Evolutionary conservation across 129 eudicot species (phyloP), one percentile per base, ranked within the genome.

Genomic region (Flaveria bidentis): DNA sequence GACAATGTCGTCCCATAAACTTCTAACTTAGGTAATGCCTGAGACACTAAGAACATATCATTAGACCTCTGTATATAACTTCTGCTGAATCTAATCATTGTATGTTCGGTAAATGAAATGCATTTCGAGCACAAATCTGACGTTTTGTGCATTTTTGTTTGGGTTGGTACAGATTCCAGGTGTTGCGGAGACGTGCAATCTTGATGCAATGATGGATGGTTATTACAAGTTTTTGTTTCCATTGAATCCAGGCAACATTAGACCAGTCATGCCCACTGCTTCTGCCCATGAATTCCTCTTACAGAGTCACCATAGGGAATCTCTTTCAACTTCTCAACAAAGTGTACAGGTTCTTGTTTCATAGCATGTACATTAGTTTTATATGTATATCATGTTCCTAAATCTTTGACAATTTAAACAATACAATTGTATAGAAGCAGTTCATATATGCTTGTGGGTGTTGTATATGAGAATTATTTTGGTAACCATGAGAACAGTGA

Each of bases 201-300:
- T 94, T 28, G 90, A 80, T 78, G 97, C 93, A 28, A 89, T 94
- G 46, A 88, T 94, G 99, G 99, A 94, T 75, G 99, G 99, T 60
- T 94, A 94, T 76, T 94, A 91, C 85, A 87, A 87, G 78, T 87
- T 79, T 56, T 90, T 91, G 56, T 94, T 94, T 73, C 99, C 99
- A 20, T 69, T 94, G 77, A 94, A 94, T 85, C 99, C 99, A n/a
- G 93, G 99, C 67, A 77, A 88, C 78, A 91, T 94, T 47, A 79
- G 91, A 51, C 99, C 99, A 2, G 57, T 84, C 33, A 84, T 91
- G 82, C 99, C 97, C 14, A 26, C 79, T 0, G 86, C 78, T 26
- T 88, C 85, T 74, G 81, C 75, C 83, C 89, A 86, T 45, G 87
- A 86, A 18, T 76, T 30, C 72, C 97, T 94, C 33, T 82, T 75